Percentiles rank a stretch among this genome's conserved stretches.
Conservation (phyloP, 2,329 filamentous ascomycete genomes). For the Teratosphaeria viscida region DNA sequence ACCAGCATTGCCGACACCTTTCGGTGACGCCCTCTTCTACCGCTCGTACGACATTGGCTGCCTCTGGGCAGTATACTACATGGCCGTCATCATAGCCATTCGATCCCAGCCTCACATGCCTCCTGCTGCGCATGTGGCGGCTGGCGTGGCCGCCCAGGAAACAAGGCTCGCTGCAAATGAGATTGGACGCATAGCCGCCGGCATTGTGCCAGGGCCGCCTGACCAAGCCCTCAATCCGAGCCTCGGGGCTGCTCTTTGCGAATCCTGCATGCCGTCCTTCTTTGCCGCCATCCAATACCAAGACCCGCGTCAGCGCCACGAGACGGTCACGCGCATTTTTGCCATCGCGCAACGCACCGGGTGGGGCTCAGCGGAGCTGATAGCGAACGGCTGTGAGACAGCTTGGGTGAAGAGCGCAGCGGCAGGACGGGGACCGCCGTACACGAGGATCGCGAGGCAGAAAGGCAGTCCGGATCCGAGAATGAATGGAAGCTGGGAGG, state of each 20-base stretch:
- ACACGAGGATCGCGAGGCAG: constrained; percentile 37
- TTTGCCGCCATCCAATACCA: constrained; percentile 76
- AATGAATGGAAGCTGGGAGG: constrained; percentile 23
- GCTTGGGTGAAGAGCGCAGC: constrained; percentile 69
- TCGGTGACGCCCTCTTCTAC: constrained; percentile 72
- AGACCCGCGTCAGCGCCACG: constrained; percentile 60
- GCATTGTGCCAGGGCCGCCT: constrained; percentile 43
- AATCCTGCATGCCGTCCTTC: constrained; percentile 73
- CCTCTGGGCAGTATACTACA: constrained; percentile 80
- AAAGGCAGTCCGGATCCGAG: constrained; percentile 20
- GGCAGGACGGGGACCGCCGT: constrained; percentile 66
- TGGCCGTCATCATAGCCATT: constrained; percentile 72
- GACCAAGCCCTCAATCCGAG: constrained; percentile 59
- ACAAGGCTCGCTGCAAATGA: constrained; percentile 62
- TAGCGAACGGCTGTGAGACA: constrained; percentile 74
- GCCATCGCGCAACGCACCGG: constrained; percentile 73
- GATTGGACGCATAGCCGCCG: constrained; percentile 71
- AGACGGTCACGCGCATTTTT: constrained; percentile 63
- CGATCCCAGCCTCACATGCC: constrained; percentile 83
- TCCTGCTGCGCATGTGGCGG: constrained; percentile 77
- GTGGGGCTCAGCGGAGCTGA: constrained; percentile 73
- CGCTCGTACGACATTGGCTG: constrained; percentile 78
- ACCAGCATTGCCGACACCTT: constrained; percentile 56
- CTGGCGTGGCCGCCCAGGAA: constrained; percentile 61
- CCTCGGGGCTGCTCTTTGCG: constrained; percentile 70